These are phyloP conservation scores for Gossypium turneri DNA, from an alignment of 345 rosid species.

Conservation along the genomic window DNA sequence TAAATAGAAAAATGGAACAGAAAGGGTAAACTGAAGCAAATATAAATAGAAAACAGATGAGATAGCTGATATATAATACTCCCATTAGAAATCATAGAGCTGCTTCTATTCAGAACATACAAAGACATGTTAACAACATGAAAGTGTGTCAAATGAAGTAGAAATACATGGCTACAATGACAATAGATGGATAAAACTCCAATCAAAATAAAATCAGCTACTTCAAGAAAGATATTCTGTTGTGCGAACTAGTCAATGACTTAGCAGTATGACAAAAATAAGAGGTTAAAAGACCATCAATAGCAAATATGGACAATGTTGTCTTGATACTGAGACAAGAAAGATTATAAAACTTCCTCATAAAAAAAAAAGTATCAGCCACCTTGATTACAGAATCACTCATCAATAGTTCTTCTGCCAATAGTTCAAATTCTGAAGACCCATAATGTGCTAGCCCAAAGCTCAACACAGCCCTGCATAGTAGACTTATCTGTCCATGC, in stretches of 20 bases:
- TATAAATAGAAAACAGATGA: slow-evolving; percentile 1
- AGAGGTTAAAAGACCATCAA: not conserved
- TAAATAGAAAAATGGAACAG: not conserved
- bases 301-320: not conserved
- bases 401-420: slow-evolving; percentile 70
- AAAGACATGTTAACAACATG: not conserved
- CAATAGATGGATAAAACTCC: not conserved
- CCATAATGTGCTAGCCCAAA: slow-evolving; percentile 90
- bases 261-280: not conserved
- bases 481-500: slow-evolving; percentile 90
- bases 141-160: not conserved
- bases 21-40: not conserved
- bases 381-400: slow-evolving; percentile 5
- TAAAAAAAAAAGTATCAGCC: slow-evolving; percentile 4
- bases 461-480: slow-evolving; percentile 73
- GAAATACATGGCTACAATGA: not conserved
- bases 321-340: not conserved
- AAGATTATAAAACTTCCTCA: not conserved
- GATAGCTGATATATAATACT: not conserved
- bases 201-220: not conserved
- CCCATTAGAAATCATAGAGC: not conserved
- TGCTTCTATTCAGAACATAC: not conserved
- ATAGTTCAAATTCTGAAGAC: slow-evolving; percentile 87
- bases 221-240: not conserved
- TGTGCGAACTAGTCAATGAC: not conserved